Conservation (phyloP, 2,329 filamentous ascomycete genomes). For the Fusarium burgessii region DNA sequence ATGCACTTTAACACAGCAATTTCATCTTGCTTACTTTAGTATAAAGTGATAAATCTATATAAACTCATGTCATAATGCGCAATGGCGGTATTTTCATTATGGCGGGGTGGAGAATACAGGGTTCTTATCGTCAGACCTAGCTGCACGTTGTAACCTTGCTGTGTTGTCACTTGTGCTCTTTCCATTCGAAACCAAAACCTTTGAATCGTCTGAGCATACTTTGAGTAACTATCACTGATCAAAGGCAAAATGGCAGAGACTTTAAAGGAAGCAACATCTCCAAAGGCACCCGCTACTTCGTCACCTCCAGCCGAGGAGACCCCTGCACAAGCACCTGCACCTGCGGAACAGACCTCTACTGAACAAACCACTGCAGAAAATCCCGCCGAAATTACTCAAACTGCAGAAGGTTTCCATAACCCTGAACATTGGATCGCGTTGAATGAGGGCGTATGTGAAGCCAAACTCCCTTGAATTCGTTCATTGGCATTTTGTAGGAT, state of each 20-base stretch:
- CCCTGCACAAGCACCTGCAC: background rate
- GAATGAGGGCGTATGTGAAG: background rate
- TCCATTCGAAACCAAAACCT: fast-evolving
- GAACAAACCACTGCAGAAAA: background rate
- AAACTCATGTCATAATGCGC: background rate
- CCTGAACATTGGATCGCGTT: constrained; percentile 14
- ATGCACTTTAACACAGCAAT: background rate
- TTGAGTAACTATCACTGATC: too few relatives aligned
- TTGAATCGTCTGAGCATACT: background rate
- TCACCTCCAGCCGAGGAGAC: background rate
- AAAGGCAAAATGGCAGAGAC: background rate
- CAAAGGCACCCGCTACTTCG: fast-evolving
- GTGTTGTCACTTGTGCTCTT: background rate
- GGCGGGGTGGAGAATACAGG: background rate
- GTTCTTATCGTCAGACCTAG: background rate
- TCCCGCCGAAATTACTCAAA: background rate
- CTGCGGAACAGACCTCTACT: background rate
- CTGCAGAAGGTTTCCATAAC: constrained; percentile 7
- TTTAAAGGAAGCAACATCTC: fast-evolving
- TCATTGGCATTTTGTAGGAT: background rate
- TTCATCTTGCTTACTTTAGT: background rate
- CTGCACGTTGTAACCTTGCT: background rate
- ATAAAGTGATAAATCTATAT: background rate
- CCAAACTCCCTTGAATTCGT: fast-evolving
- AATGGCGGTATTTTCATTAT: background rate